Base-by-base conservation (phyloP, 208 protist species). In the Crithidia acanthocephali region DNA sequence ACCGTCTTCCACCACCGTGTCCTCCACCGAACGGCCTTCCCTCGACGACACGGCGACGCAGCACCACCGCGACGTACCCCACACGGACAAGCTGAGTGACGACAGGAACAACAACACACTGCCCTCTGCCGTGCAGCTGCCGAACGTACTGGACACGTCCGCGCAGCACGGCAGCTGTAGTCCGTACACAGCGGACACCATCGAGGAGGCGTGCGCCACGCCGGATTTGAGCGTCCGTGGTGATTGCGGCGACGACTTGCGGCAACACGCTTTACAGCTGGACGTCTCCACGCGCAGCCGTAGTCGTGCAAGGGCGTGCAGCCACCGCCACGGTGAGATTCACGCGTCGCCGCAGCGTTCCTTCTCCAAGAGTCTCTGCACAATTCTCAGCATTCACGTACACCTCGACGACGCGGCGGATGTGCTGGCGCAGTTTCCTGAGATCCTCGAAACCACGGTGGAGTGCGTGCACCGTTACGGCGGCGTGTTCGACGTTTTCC, bases 401-500 rank as follows among this genome's bases (percentile, higher is more conserved):
- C 59, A 72, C 15, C 3, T 85, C 27, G 56, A 57, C 48, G 40
- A 44, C 35, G 2, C 50, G 11, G 20, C 40, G 37, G 60, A 16
- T 23, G 58, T 60, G 47, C 25, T 72, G 20, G 65, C 28, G n/a
- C 44, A 82, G 42, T 42, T 76, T 23, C 64, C 66, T 0, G 68
- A 66, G 42, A 76, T 83, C 35, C 37, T 80, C 57, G 71, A 82
- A 55, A 37, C 75, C 13, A 35, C 77, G 15, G 53, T 65, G 25
- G 37, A 69, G 20, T 59, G 69, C 27, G 73, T 76, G 37, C 48
- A 65, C 66, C 72, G 72, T 42, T 90, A 85, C 70, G 74, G 73
- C 65, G 81, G 79, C 18, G 32, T 48, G 27, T 75, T 80, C 27
- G 81, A 90, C 59, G 47, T 83, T 2, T 76, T 85, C 33, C 35